A percentile compares a stretch with the other conserved stretches of the same genome.
Evolutionary conservation across 2,329 filamentous ascomycete species (phyloP).

Genomic region (Microdochium nivale): DNA sequence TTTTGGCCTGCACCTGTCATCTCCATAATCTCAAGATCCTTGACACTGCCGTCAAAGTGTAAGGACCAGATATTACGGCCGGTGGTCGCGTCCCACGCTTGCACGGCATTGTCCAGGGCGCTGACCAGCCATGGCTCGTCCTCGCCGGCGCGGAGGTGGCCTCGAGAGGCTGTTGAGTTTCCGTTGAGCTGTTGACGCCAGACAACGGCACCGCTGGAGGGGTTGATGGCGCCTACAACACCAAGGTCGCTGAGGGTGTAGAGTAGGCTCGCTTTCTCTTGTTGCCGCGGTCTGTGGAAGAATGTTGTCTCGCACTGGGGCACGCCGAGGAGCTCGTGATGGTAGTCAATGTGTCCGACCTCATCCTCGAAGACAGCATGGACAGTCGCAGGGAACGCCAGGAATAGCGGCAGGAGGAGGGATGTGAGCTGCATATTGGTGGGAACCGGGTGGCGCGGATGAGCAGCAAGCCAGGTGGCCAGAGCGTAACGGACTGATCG

Average conservation of each 20-base stretch:
- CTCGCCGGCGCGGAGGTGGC: conserved; percentile 64
- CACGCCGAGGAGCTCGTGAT: conserved; percentile 78
- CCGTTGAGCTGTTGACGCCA: conserved; percentile 75
- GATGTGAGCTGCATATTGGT: neutral
- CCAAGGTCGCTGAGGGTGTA: conserved; percentile 84
- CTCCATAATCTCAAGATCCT: conserved; percentile 71
- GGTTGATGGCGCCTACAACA: conserved; percentile 81
- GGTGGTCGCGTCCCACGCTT: conserved; percentile 75
- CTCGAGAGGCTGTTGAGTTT: conserved; percentile 33
- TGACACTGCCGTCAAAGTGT: conserved; percentile 47
- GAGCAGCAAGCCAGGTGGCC: neutral
- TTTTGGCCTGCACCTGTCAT: conserved; percentile 52
- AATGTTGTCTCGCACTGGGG: conserved; percentile 80
- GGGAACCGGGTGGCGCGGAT: neutral
- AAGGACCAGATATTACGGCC: conserved; percentile 72
- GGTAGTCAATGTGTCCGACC: conserved; percentile 85
- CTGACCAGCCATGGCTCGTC: conserved; percentile 71
- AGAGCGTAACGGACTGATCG: neutral
- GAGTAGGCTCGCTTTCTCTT: conserved; percentile 79
- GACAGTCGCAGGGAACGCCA: conserved; percentile 38
- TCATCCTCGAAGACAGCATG: conserved; percentile 80
- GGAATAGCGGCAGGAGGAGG: conserved; percentile 16
- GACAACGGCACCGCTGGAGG: conserved; percentile 71
- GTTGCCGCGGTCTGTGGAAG: conserved; percentile 79
- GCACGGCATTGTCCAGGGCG: conserved; percentile 60